Base-by-base conservation (phyloP, 2,329 filamentous ascomycete genomes). In the Penicillium corylophilum region DNA sequence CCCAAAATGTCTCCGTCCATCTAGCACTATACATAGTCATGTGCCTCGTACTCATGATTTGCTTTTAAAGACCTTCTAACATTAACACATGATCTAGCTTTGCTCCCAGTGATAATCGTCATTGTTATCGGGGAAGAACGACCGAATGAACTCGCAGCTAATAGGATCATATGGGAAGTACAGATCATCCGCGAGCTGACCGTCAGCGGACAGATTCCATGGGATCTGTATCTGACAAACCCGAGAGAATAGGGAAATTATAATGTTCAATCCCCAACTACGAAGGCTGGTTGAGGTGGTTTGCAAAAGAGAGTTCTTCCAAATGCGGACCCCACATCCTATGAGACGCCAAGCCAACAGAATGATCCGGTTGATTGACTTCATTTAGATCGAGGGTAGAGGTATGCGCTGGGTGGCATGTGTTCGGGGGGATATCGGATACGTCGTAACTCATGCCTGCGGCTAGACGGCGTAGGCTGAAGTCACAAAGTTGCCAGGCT, bases 401-500 rank as follows among this genome's bases (percentile, higher is more conserved):
- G 29, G 48, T 53, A 39, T 50, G 51, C 28, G 54, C 48, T 43
- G 43, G 43, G 23, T 45, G 55, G 23, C 61, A 65, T 20, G 60
- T 51, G 18, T 57, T 49, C 1, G 53, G 40, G 15, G 69, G 69
- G 47, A 73, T 64, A 44, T 73, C 69, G 49, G 57, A 63, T 33
- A 71, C 43, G 31, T 73, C 70, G 49, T 67, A 67, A 23, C 67
- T 60, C 67, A 72, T 68, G 16, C 70, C 70, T 8, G 42, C 28
- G 18, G 69, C 63, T 10, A 73, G 64, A 23, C 66, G 66, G 15
- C 69, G 69, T 35, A 73, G 60, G 29, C 65, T 64, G 28, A 63
- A 54, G 44, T 73, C 67, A 46, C 72, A 75, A 13, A 75, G 60
- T 40, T 69, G 62, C 73, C 74, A 77, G 10, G 73, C 73, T 40